Evolutionary conservation across 2,329 filamentous ascomycete species (phyloP), one percentile per base, ranked within the genome.

Genomic region (Aspergillus glaucus): DNA sequence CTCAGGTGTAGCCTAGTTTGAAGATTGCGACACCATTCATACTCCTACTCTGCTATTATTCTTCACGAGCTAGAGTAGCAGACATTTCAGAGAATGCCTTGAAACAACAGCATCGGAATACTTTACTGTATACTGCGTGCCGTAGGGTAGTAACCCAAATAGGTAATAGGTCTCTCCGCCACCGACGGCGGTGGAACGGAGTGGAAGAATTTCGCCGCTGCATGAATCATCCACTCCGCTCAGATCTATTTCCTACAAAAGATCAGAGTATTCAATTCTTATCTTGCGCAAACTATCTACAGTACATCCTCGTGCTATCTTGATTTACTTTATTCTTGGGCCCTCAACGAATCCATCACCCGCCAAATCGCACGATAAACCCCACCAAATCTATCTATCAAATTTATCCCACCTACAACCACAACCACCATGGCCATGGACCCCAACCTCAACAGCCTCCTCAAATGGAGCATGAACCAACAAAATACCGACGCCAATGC

Each of bases 381-480:
- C 10, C 26, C 26, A 30, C 26, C 4, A 12, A 12, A 12, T 30
- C 10, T 30, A 28, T 10, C 3, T 12, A 30, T 30, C 8, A 30
- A 30, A 30, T 30, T 30, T 12, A 30, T 30, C 26, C 26, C 26
- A 30, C 26, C 9, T 36, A n/a, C 5, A 36, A 15, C 19, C 19
- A 21, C 15, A 12, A 40, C 17, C 7, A 40, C 68, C 64, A 77
- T 76, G 76, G 22, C 42, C 26, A n/a, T 22, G 26, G 76, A 80
- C 70, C 82, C 78, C 68, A 76, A 78, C 56, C 78, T 92, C 65
- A 90, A 88, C 73, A 79, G 82, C 48, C 84, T 92, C 68, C 81
- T 93, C 52, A 86, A 87, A 79, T 93, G 88, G 88, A 78, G 84
- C 60, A 77, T 86, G 61, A 73, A 84, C 61, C 85, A 86, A 66